phyloP scores from a whole-genome alignment of 208 protist genomes.

The Trypanosoma brucei region DNA sequence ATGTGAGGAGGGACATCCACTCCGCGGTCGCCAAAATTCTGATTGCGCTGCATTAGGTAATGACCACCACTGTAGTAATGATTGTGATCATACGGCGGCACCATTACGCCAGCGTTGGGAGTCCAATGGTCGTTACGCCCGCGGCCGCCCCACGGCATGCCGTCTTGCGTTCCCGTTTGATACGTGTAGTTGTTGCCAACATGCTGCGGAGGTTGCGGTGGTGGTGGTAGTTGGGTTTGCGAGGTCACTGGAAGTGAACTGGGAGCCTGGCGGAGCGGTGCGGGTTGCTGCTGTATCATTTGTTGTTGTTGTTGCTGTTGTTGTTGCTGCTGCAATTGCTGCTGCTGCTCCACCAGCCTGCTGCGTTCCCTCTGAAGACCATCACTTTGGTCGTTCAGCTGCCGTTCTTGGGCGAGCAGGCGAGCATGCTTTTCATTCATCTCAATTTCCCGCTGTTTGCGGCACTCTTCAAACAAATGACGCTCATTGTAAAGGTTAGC shows the following conservation, averaged over 20 bases:
- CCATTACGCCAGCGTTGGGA: constrained; percentile 6
- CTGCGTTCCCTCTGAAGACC: constrained; percentile 32
- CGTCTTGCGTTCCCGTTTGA: constrained; percentile 13
- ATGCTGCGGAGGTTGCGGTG: background rate
- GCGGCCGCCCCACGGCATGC: constrained; percentile 11
- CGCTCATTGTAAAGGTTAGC: constrained; percentile 37
- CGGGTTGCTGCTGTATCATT: constrained; percentile 23
- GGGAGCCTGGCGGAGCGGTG: background rate
- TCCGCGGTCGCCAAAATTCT: constrained; percentile 8
- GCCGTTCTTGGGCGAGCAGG: constrained; percentile 30
- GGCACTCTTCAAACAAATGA: constrained; percentile 36
- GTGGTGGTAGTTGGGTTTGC: constrained; percentile 4
- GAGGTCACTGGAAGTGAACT: constrained; percentile 1
- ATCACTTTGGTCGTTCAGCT: constrained; percentile 26
- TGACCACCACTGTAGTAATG: constrained; percentile 4
- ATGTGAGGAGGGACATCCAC: constrained; percentile 16
- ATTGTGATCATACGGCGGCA: constrained; percentile 20
- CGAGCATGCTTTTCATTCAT: constrained; percentile 35
- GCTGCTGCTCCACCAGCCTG: constrained; percentile 42
- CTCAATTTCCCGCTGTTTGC: constrained; percentile 46
- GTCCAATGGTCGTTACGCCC: constrained; percentile 14
- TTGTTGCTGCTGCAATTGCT: constrained; percentile 31
- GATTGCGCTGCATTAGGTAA: constrained; percentile 9
- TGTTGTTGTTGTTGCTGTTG: constrained; percentile 32
- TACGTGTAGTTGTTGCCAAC: constrained; percentile 12